Base-by-base conservation (phyloP, 1,284 basidiomycete genomes). In the Garcileccinum viscosum region DNA sequence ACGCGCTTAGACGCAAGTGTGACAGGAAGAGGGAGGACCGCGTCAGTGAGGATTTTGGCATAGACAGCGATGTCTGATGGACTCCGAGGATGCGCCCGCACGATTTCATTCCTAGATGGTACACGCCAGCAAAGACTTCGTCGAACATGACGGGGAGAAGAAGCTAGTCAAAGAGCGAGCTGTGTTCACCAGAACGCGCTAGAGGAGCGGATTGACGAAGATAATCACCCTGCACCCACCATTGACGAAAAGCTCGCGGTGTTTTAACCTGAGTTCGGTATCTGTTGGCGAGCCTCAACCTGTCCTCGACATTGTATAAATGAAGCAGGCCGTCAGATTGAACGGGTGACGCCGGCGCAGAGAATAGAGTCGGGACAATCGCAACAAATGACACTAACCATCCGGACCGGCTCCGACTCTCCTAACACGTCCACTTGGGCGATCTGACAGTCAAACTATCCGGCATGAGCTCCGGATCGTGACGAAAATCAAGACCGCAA, bases 211-310 rank as follows among this genome's bases (percentile, higher is more conserved):
- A 77, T 99, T 97, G 62, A 99, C 96, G 78, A 98, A 99, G 53
- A 97, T 85, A 97, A 99, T 99, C 0, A 97, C 97, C 0, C 95
- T 97, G 97, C 97, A 22, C 97, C 97, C 87, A 99, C 93, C 37
- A 98, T 69, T 73, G 74, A 64, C 80, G 78, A n/a, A 94, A 81
- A 6, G 80, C 82, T n/a, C 85, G 82, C 4, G 96, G 81, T 32
- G 87, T 85, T 2, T 70, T 69, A 68, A 99, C 90, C 76, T 92
- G 88, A 0, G 72, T 62, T 5, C 87, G 84, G 80, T 99, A 99
- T 22, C 83, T 78, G 2, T 80, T 74, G 0, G 93, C 93, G 5
- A 98, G 85, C 2, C 81, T 68, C 3, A 95, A 78, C 14, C 97
- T 89, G 4, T 78, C 74, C 22, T 87, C 78, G 6, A 99, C 87